These are phyloP conservation scores for Phanerochaete sordida DNA, from an alignment of 768 basidiomycete species.

Conservation along the genomic window DNA sequence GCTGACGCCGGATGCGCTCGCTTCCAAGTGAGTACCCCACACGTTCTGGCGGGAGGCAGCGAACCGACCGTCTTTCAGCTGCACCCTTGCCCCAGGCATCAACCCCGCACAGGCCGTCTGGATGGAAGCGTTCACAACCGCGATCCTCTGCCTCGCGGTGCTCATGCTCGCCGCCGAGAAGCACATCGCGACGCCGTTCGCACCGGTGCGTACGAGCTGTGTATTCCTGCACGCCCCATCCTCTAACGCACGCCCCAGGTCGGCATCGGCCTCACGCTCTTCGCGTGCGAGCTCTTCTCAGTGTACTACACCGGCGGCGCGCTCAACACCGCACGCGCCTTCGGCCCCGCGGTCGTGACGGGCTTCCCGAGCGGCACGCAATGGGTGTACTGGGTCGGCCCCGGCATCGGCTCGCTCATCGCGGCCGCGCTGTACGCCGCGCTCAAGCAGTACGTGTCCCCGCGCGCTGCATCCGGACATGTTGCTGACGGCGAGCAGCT, in stretches of 20 bases:
- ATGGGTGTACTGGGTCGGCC: slow-evolving; percentile 78
- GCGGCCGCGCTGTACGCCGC: slow-evolving; percentile 52
- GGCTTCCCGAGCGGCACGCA: slow-evolving; percentile 50
- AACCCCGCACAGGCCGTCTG: slow-evolving; percentile 59
- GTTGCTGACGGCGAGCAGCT: slow-evolving; percentile 26
- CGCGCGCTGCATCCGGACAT: background rate
- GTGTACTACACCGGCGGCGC: slow-evolving; percentile 61
- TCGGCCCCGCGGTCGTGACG: slow-evolving; percentile 67
- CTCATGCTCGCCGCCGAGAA: slow-evolving; percentile 75
- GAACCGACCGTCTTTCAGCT: slow-evolving; percentile 31
- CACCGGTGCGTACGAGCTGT: slow-evolving; percentile 43
- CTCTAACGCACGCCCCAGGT: slow-evolving; percentile 33
- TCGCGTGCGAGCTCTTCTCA: slow-evolving; percentile 60
- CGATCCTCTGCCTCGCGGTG: slow-evolving; percentile 56
- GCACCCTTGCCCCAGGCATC: slow-evolving; percentile 40
- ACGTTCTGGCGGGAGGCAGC: background rate
- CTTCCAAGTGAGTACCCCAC: slow-evolving; percentile 45
- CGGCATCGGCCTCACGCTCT: slow-evolving; percentile 64
- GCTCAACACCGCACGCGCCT: slow-evolving; percentile 68
- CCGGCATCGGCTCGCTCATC: slow-evolving; percentile 61
- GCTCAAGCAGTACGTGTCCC: slow-evolving; percentile 44
- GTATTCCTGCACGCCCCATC: background rate
- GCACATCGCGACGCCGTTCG: slow-evolving; percentile 61
- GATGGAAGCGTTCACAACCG: slow-evolving; percentile 70
- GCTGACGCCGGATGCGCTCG: slow-evolving; percentile 51